Base-by-base conservation (phyloP, 2,329 filamentous ascomycete genomes). In the Pseudogymnoascus sp. region DNA sequence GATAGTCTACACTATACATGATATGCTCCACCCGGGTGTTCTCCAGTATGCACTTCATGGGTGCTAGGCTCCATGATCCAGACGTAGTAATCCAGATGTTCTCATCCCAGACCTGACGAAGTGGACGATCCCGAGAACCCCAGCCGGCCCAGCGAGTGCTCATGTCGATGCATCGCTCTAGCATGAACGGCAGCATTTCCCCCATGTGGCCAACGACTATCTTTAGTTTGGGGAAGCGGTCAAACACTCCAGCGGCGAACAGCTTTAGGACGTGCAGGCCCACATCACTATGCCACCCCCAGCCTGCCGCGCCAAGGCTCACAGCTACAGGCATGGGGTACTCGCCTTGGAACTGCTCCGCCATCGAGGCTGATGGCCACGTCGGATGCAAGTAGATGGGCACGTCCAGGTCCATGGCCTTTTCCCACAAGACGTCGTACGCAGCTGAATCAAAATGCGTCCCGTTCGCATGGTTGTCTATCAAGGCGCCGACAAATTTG, bases 1-100 rank as follows among this genome's bases (percentile, higher is more conserved):
- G 84, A 67, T 84, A 85, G 67, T 85, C 83, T 8, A 84, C 79
- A 65, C 80, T 84, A 67, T 81, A 85, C 69, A 86, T 63, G 1
- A 86, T 76, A 14, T 76, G 75, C 21, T 84, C 81, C 14, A 78
- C 74, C 18, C 73, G 75, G 1, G 78, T 82, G 5, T 78, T 78
- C 18, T 38, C 23, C 16, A 38, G 59, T 21, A 79, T 69, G 40
- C 72, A 75, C 5, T 75, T 74, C 73, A 84, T 68, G 12, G 77
- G 79, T 62, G 73, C 75, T n/a, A 84, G 63, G 40, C 77, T 78
- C 71, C 78, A 82, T 46, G 78, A 76, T 4, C 82, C 82, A 46
- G 77, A 79, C 4, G 82, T 83, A 0, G 82, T 84, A 36, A 85
- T 70, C 77, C 80, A 84, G 12, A 85, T 73, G 61, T 85, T 85